These are phyloP conservation scores for Blastocystis sp. DNA, from an alignment of 352 stramenopile species.

Conservation along the genomic window DNA sequence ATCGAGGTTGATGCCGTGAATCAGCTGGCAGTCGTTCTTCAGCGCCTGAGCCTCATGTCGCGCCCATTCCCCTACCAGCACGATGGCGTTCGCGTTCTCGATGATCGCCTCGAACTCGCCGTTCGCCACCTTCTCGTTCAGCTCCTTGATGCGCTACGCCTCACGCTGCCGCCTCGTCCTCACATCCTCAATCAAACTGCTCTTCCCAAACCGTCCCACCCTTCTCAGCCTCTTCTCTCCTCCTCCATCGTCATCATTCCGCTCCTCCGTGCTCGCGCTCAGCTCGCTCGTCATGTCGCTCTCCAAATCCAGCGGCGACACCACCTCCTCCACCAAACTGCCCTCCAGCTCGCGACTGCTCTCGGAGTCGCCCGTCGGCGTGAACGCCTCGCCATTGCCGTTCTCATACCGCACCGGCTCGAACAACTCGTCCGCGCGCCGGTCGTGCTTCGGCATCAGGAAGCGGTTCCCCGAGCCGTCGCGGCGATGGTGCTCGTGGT, in stretches of 20 bases:
- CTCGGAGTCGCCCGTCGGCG: too few relatives aligned
- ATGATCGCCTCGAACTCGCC: not conserved
- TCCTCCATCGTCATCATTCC: not conserved
- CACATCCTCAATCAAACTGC: constrained; percentile 33
- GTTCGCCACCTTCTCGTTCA: not conserved
- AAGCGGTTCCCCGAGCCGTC: too few relatives aligned
- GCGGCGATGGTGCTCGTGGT: too few relatives aligned
- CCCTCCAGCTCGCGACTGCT: too few relatives aligned
- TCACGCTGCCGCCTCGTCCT: not conserved
- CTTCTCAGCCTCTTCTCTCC: not conserved
- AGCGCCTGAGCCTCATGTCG: not conserved
- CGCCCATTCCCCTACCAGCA: not conserved
- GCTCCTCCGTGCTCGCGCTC: not conserved
- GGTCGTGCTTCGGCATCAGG: too few relatives aligned
- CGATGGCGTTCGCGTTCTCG: constrained; percentile 16
- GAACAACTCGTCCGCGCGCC: too few relatives aligned
- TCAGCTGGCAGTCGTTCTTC: constrained; percentile 11
- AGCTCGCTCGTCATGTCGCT: not conserved
- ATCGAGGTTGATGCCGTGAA: constrained; percentile 37
- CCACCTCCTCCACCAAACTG: not conserved
- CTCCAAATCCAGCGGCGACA: not conserved
- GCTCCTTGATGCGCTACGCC: constrained; percentile 1
- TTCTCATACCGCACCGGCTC: too few relatives aligned
- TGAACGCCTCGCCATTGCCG: too few relatives aligned
- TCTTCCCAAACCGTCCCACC: constrained; percentile 48